These are phyloP conservation scores for Macroventuria anomochaeta DNA, from an alignment of 2,329 filamentous ascomycete species.

Conservation along the genomic window DNA sequence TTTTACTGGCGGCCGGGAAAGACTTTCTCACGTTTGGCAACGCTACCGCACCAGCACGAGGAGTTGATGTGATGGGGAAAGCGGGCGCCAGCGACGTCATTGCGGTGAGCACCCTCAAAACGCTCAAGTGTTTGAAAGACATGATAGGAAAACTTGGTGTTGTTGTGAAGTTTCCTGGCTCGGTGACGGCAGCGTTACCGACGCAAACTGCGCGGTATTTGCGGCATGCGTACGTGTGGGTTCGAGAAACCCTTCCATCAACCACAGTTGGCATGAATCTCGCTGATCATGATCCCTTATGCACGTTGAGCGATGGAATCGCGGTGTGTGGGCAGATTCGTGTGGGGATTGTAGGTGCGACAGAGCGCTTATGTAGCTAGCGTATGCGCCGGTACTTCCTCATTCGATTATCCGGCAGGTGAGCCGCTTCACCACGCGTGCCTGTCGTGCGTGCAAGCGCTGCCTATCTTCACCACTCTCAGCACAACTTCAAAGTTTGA, in stretches of 20 bases:
- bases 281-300: slow-evolving; percentile 13
- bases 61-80: slow-evolving; percentile 7
- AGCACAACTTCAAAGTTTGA: slow-evolving; percentile 5
- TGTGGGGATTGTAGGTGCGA: slow-evolving; percentile 5
- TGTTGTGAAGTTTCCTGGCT: slow-evolving; percentile 2
- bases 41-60: slow-evolving; percentile 19
- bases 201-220: slow-evolving; percentile 9
- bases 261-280: slow-evolving; percentile 9
- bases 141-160: slow-evolving; percentile 11
- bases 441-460: slow-evolving; percentile 2
- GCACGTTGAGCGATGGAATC: slow-evolving; percentile 7
- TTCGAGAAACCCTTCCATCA: slow-evolving; percentile 10
- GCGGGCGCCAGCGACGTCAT: slow-evolving; percentile 27
- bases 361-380: slow-evolving; percentile 8
- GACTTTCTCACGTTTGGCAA: slow-evolving; percentile 17
- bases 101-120: slow-evolving; percentile 5
- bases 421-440: slow-evolving; percentile 6
- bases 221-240: slow-evolving; percentile 5
- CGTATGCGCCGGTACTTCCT: slow-evolving; percentile 11
- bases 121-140: slow-evolving; percentile 7
- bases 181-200: slow-evolving; percentile 2
- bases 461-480: slow-evolving; percentile 13
- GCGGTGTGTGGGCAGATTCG: slow-evolving; percentile 4
- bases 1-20: slow-evolving; percentile 24
- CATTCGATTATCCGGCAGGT: slow-evolving; percentile 1